phyloP scores from a whole-genome alignment of 805 yeast species.

The Ogataea glucozyma region DNA sequence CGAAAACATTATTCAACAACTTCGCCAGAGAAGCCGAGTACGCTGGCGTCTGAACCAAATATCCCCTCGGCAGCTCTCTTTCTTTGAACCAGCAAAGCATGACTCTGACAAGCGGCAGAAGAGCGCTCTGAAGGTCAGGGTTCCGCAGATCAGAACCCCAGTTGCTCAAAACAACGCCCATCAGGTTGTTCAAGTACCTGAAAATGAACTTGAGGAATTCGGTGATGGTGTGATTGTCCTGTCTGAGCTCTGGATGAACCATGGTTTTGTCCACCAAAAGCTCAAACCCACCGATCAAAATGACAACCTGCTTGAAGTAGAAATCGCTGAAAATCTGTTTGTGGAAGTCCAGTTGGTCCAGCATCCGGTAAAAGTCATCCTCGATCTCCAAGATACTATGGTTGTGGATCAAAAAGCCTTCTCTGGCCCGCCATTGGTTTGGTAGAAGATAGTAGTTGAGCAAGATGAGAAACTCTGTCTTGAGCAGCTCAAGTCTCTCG shows the following conservation, averaged over 20 bases:
- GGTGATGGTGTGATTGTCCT: constrained; percentile 27
- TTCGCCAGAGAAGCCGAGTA: constrained; percentile 23
- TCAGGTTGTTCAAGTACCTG: constrained; percentile 39
- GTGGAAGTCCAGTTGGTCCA: constrained; percentile 32
- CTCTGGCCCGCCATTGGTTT: constrained; percentile 36
- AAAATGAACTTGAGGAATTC: constrained; percentile 43
- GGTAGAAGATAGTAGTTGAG: constrained; percentile 45
- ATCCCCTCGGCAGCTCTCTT: constrained; percentile 41
- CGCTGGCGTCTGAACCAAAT: constrained; percentile 28
- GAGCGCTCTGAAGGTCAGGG: constrained; percentile 26
- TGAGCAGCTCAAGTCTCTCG: constrained; percentile 34
- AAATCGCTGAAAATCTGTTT: constrained; percentile 38
- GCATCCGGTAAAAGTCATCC: constrained; percentile 32
- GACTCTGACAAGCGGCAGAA: constrained; percentile 47
- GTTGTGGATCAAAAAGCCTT: constrained; percentile 33
- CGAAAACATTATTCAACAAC: constrained; percentile 22
- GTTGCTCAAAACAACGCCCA: constrained; percentile 25
- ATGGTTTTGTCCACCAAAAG: constrained; percentile 30
- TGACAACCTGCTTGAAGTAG: constrained; percentile 38
- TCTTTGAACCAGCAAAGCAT: constrained; percentile 59
- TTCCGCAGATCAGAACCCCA: constrained; percentile 24
- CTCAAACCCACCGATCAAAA: constrained; percentile 42
- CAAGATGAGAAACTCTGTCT: constrained; percentile 33
- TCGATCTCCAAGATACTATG: constrained; percentile 33
- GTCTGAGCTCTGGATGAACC: constrained; percentile 27